phyloP scores from a whole-genome alignment of 75 land plant species.

The Picea glauca region DNA sequence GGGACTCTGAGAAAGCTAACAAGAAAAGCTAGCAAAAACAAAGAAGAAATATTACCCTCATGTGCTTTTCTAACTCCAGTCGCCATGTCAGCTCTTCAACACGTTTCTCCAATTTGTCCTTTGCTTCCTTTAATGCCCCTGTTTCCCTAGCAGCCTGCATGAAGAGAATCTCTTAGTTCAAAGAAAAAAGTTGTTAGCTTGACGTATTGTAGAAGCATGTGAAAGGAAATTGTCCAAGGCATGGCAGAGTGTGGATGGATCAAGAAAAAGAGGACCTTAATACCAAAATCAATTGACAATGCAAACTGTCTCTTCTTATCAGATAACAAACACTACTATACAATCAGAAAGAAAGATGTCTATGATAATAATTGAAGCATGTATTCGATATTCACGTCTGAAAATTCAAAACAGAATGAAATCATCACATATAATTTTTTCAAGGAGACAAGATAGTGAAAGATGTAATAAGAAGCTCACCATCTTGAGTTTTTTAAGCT shows the following conservation, averaged over 20 bases:
- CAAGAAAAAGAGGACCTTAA: neutral
- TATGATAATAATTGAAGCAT: neutral
- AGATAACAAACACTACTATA: neutral
- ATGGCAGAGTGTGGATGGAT: neutral
- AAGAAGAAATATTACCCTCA: slow-evolving; percentile 54
- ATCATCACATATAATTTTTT: neutral
- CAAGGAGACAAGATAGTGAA: neutral
- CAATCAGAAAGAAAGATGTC: neutral
- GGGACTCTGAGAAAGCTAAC: neutral
- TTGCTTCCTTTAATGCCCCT: slow-evolving; percentile 90
- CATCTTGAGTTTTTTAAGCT: no score
- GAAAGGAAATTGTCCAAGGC: neutral
- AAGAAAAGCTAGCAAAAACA: neutral
- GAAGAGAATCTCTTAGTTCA: slow-evolving; percentile 13
- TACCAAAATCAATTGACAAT: neutral
- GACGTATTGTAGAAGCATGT: slow-evolving; percentile 4
- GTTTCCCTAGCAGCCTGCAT: slow-evolving; percentile 95
- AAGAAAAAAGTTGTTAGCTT: neutral
- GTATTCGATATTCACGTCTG: neutral
- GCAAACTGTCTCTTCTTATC: neutral
- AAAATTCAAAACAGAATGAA: neutral
- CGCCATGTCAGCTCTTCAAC: no score
- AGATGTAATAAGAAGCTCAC: slow-evolving; percentile 14
- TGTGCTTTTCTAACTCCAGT: no score
- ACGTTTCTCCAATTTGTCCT: no score